Evolutionary conservation across 2,329 filamentous ascomycete genomes (phyloP), one percentile per base, ranked within the genome.

Genomic region (Trichoderma breve): DNA sequence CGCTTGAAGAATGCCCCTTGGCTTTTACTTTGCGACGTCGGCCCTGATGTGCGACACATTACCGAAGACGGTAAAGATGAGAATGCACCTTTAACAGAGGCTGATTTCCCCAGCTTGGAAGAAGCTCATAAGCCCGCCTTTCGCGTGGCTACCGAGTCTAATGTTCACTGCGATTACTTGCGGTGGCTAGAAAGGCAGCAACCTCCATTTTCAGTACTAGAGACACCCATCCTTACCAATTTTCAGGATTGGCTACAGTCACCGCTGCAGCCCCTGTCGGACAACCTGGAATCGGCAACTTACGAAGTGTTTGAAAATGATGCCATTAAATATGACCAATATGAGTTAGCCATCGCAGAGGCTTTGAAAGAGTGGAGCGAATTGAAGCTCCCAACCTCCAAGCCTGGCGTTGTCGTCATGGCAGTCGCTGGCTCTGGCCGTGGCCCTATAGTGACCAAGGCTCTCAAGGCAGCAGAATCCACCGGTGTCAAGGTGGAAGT

Each of bases 221-320:
- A 90, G 77, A 83, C 83, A 18, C 80, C 82, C 2, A 86, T 85
- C 1, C 79, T 90, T 71, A 86, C 83, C 5, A 88, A 83, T 76
- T 88, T 90, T 89, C 97, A 99, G 78, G 96, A 99, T 81, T 99
- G 96, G 86, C 86, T 99, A 12, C 96, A 99, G 81, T 95, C 95
- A 2, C 96, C 96, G 3, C 85, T 99, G 53, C 97, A 99, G 80
- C 96, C 96, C 0, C 86, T 99, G 15, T 95, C 95, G 0, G 96
- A 99, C 81, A 99, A 99, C 76, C 87, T 99, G 15, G 97, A 99
- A 80, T 97, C 94, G 61, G 93, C 97, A 55, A 99, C 96, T 0
- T 99, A 99, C 81, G 96, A 99, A 80, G 95, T 98, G 2, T 99
- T 99, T 78, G 96, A 99, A 81, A 97, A 97, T 76, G 97, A 99